phyloP scores from a whole-genome alignment of 1,284 basidiomycete species.

The Thecaphora frezii region DNA sequence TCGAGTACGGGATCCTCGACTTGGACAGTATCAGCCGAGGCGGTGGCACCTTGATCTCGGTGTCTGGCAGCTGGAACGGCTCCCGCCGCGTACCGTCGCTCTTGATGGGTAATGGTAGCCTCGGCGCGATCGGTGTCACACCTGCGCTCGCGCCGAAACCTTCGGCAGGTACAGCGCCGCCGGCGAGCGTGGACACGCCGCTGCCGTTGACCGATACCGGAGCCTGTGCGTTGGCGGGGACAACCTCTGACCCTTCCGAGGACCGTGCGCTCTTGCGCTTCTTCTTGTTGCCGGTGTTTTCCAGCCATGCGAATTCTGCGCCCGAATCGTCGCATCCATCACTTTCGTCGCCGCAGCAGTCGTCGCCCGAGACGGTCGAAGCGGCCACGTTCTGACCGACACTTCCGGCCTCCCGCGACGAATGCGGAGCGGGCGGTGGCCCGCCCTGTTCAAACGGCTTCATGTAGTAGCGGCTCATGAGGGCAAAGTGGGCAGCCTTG shows the following conservation, averaged over 20 bases:
- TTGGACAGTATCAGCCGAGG: background rate
- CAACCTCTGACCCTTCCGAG: too few relatives aligned
- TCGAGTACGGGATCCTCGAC: background rate
- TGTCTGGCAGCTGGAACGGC: too few relatives aligned
- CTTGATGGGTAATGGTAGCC: too few relatives aligned
- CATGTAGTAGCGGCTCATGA: background rate
- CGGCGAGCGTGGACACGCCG: background rate
- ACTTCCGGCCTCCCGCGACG: background rate
- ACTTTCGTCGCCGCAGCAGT: slow-evolving; percentile 10
- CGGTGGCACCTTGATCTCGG: background rate
- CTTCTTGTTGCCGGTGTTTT: slow-evolving; percentile 42
- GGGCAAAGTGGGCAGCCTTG: slow-evolving; percentile 1
- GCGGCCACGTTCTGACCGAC: background rate
- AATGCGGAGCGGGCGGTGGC: background rate
- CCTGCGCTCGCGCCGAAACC: slow-evolving; percentile 4
- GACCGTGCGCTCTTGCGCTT: slow-evolving; percentile 42
- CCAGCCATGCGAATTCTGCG: slow-evolving; percentile 24
- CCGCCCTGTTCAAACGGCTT: background rate
- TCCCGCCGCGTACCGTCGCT: too few relatives aligned
- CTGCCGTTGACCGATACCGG: too few relatives aligned
- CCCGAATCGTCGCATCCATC: slow-evolving; percentile 15
- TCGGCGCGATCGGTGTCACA: too few relatives aligned
- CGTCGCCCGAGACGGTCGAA: background rate
- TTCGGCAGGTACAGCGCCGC: background rate
- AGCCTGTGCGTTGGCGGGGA: background rate